Base-by-base conservation (phyloP, 2,329 filamentous ascomycete species). In the Aspergillus sp. region DNA sequence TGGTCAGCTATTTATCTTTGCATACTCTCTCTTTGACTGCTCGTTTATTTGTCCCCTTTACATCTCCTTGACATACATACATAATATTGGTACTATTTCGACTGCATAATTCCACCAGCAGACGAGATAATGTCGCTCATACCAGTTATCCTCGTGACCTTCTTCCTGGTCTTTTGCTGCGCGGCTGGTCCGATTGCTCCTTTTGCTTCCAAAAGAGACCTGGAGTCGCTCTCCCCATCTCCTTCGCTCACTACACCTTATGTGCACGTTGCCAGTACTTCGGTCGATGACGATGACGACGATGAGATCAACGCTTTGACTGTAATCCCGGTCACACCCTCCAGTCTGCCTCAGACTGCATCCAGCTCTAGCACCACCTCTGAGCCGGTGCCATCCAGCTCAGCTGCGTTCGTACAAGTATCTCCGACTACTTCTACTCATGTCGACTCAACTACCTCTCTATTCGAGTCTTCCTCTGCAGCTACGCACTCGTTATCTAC, bases 111-210 rank as follows among this genome's bases (percentile, higher is more conserved):
- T 2, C 3, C 10, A 30, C 5, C 25, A 32, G n/a, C 41, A 9
- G 28, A 12, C 5, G 7, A 8, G 47, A 58, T 45, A 23, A 63
- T 63, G 61, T 58, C 50, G 8, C n/a, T 60, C 7, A 5, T 58
- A 5, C 17, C 47, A 45, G 25, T 43, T 4, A 52, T 50, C 32
- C 21, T 61, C 23, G 41, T 61, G 41, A 36, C 65, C 21, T 52
- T 52, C 58, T 51, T 59, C 15, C 15, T 65, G 23, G 43, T 59
- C 25, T 52, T 48, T 13, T n/a, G 52, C 53, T 65, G 59, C 52
- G 61, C 62, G 63, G 65, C 65, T 57, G 58, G 66, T 32, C 72
- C 72, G 65, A 72, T 74, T 52, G 60, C 65, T 60, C 68, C 64
- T 39, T 64, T 63, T 43, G 32, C 57, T 41, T 54, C 48, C 28